Percentiles rank a stretch among this genome's conserved stretches.
These are phyloP conservation scores for Quaeritorhiza haematococci DNA, from an alignment of 371 early-diverging fungal genomes.

Conservation along the genomic window DNA sequence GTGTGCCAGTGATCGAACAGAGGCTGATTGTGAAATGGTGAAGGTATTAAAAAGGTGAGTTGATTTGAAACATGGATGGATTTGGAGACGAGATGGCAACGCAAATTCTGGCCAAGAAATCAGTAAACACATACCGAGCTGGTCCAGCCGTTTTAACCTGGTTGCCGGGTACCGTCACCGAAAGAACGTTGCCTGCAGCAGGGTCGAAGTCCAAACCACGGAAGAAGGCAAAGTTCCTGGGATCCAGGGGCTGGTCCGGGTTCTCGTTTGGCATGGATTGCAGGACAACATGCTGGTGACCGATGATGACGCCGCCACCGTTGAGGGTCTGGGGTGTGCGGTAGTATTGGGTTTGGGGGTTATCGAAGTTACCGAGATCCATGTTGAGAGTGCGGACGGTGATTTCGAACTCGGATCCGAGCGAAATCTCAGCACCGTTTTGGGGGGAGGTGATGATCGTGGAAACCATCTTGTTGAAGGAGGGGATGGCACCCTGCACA, in stretches of 20 bases:
- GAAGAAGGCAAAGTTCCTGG: conserved; percentile 3
- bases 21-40: background rate
- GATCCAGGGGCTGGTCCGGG: background rate
- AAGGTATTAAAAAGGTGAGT: too few relatives aligned
- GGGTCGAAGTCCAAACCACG: conserved; percentile 5
- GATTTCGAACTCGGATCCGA: background rate
- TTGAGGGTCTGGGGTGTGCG: conserved; percentile 4
- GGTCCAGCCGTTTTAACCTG: too few relatives aligned
- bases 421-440: background rate
- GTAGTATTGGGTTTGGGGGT: conserved; percentile 5
- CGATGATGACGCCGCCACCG: background rate
- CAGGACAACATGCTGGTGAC: conserved; percentile 8
- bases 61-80: too few relatives aligned
- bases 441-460: conserved; percentile 5
- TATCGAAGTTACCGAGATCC: conserved; percentile 6
- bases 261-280: background rate
- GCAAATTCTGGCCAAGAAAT: background rate
- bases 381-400: background rate
- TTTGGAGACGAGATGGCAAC: background rate
- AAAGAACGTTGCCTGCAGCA: background rate
- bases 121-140: too few relatives aligned
- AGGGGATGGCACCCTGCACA: conserved; percentile 8
- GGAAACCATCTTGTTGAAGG: conserved; percentile 11
- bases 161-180: too few relatives aligned
- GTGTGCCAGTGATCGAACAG: conserved; percentile 8